These are phyloP conservation scores for Lanmaoa pseudosensibilis DNA, from an alignment of 768 basidiomycete genomes.

Conservation along the genomic window DNA sequence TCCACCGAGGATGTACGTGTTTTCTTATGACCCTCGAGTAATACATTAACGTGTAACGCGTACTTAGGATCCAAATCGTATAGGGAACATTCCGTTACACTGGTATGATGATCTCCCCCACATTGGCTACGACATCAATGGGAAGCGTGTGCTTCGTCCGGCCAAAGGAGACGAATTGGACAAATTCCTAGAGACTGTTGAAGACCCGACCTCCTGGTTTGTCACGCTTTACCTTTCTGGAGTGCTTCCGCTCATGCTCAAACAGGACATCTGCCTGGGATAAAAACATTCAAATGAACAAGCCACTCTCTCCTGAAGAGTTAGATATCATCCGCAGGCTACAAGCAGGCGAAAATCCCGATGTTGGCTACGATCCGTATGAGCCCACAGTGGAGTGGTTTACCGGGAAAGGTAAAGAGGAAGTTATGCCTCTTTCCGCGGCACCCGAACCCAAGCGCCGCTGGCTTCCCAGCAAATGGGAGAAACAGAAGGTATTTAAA, in stretches of 20 bases:
- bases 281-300: slow-evolving; percentile 81
- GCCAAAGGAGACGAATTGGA: slow-evolving; percentile 96
- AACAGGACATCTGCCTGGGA: slow-evolving; percentile 90
- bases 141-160: slow-evolving; percentile 90
- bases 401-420: slow-evolving; percentile 92
- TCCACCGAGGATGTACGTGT: slow-evolving; percentile 84
- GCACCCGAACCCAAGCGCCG: slow-evolving; percentile 95
- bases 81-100: slow-evolving; percentile 93
- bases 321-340: slow-evolving; percentile 91
- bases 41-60: slow-evolving; percentile 10
- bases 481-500: slow-evolving; percentile 86
- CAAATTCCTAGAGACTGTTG: slow-evolving; percentile 91
- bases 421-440: slow-evolving; percentile 88
- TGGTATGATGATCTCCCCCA: slow-evolving; percentile 99
- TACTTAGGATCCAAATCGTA: slow-evolving; percentile 83
- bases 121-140: slow-evolving; percentile 93
- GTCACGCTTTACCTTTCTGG: slow-evolving; percentile 21
- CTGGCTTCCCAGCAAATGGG: slow-evolving; percentile 99
- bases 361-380: slow-evolving; percentile 87
- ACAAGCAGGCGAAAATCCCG: slow-evolving; percentile 90
- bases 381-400: slow-evolving; percentile 96
- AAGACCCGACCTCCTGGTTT: slow-evolving; percentile 88
- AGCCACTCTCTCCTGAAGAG: slow-evolving; percentile 84
- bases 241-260: not conserved
- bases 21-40: not conserved